Evolutionary conservation across 2,329 filamentous ascomycete species (phyloP).

Genomic region (Nannizziopsis barbatae): DNA sequence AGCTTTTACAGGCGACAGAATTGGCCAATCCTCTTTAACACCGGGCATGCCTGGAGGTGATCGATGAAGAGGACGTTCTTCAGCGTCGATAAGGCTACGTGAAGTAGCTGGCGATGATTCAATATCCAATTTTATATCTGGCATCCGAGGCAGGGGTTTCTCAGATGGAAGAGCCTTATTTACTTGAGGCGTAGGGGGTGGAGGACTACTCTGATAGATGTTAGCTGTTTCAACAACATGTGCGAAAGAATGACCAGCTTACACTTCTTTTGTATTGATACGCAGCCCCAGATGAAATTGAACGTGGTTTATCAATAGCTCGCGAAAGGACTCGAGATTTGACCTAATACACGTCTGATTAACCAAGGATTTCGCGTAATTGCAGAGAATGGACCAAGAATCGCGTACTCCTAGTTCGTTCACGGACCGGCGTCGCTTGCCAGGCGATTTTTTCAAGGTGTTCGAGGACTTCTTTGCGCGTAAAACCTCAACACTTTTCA

Average conservation of each 20-base stretch:
- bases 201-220: background rate
- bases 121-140: background rate
- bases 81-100: constrained; percentile 8
- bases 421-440: constrained; percentile 2
- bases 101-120: background rate
- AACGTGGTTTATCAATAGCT: constrained; percentile 3
- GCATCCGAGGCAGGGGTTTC: constrained; percentile 15
- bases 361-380: constrained; percentile 1
- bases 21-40: constrained; percentile 14
- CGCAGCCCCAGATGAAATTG: constrained; percentile 2
- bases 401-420: constrained; percentile 3
- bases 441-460: background rate
- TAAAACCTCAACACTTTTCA: constrained; percentile 14
- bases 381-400: background rate
- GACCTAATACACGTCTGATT: background rate
- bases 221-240: background rate
- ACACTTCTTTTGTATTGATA: background rate
- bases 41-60: constrained; percentile 5
- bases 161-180: constrained; percentile 13
- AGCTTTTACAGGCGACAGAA: constrained; percentile 7
- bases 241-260: background rate
- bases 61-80: constrained; percentile 4
- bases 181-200: background rate
- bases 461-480: constrained; percentile 6
- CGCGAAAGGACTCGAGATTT: constrained; percentile 6